A percentile compares a stretch with the other conserved stretches of the same genome.
Evolutionary conservation across 352 stramenopile genomes (phyloP).

Genomic region (Phytopythium sindhum): DNA sequence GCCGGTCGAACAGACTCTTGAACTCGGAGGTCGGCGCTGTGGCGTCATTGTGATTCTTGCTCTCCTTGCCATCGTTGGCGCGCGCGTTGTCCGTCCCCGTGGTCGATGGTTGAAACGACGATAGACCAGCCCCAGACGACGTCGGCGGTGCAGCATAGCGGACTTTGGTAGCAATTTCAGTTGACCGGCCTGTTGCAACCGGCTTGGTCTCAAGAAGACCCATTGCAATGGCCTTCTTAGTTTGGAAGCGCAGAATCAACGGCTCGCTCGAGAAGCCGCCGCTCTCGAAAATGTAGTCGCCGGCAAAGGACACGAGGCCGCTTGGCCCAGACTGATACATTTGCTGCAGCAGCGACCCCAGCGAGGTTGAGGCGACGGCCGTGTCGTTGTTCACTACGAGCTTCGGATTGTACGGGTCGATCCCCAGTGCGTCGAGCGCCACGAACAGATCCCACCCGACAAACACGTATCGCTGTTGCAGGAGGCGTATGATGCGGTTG

Average conservation of each 20-base stretch:
- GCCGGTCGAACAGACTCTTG: slow-evolving; percentile 30
- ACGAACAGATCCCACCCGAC: slow-evolving; percentile 44
- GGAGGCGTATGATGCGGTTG: slow-evolving; percentile 26
- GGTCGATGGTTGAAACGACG: not conserved
- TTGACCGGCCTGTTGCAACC: not conserved
- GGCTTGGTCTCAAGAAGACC: slow-evolving; percentile 16
- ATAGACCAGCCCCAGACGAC: not conserved
- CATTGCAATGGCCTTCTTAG: slow-evolving; percentile 27
- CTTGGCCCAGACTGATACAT: slow-evolving; percentile 39
- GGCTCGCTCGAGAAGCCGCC: slow-evolving; percentile 22
- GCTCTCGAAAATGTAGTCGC: slow-evolving; percentile 32
- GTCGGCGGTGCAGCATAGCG: not conserved
- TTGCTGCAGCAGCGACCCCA: slow-evolving; percentile 33
- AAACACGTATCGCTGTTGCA: slow-evolving; percentile 36
- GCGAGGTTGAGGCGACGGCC: slow-evolving; percentile 23
- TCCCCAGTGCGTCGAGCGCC: slow-evolving; percentile 26
- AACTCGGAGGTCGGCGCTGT: not conserved
- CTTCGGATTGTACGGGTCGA: slow-evolving; percentile 26
- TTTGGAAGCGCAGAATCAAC: slow-evolving; percentile 12
- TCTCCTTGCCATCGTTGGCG: not conserved
- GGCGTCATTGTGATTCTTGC: not conserved
- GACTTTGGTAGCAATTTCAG: slow-evolving; percentile 4
- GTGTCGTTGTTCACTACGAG: slow-evolving; percentile 22
- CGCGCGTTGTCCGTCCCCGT: not conserved
- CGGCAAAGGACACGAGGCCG: slow-evolving; percentile 23